Conservation (phyloP, 2,329 filamentous ascomycete genomes). For the Colletotrichum sp. region DNA sequence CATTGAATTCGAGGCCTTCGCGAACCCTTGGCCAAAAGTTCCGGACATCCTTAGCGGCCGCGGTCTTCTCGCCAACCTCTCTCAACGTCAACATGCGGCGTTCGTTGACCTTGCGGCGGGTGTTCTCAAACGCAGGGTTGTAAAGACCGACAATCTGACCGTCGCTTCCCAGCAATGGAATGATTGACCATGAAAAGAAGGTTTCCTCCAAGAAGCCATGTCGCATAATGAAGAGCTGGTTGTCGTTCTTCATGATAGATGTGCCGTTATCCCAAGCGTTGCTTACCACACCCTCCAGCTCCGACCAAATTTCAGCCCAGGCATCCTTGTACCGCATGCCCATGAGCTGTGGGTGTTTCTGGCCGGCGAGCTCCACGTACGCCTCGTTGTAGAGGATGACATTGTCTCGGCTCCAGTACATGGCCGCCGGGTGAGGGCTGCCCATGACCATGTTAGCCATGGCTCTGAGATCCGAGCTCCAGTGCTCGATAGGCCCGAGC, state of each 20-base stretch:
- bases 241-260: conserved; percentile 85
- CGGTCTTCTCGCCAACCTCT: conserved; percentile 78
- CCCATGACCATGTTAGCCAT: conserved; percentile 87
- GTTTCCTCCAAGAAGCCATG: conserved; percentile 77
- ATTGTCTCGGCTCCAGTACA: conserved; percentile 80
- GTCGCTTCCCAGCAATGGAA: conserved; percentile 76
- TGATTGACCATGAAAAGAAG: conserved; percentile 83
- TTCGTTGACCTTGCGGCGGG: conserved; percentile 77
- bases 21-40: conserved; percentile 77
- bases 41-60: conserved; percentile 73
- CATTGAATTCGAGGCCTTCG: conserved; percentile 73
- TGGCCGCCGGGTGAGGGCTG: conserved; percentile 74
- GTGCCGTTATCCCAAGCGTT: conserved; percentile 73
- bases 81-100: conserved; percentile 79
- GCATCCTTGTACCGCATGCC: conserved; percentile 71
- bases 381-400: conserved; percentile 77
- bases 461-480: conserved; percentile 71
- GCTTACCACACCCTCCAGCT: conserved; percentile 71
- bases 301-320: conserved; percentile 78
- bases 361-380: conserved; percentile 72
- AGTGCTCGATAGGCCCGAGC: conserved; percentile 77
- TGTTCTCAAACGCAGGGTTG: conserved; percentile 84
- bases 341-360: conserved; percentile 80
- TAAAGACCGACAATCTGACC: conserved; percentile 79
- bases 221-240: conserved; percentile 74